These are phyloP conservation scores for Arthromyces matolae DNA, from an alignment of 768 basidiomycete genomes.

Conservation along the genomic window DNA sequence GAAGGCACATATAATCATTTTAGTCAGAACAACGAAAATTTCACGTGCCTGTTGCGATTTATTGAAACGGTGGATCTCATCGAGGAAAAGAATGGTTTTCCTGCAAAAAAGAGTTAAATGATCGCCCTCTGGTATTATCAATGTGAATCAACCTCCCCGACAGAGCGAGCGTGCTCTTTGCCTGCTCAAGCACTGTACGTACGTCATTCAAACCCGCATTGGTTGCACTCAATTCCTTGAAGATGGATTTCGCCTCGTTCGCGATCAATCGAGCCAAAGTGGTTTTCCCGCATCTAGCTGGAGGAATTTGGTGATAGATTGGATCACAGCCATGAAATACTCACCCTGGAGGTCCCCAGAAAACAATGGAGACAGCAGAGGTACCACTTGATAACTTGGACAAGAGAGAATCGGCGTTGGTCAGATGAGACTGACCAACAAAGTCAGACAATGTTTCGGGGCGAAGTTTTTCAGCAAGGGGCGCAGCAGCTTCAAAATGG, in stretches of 20 bases:
- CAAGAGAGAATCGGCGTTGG: constrained; percentile 53
- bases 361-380: constrained; percentile 56
- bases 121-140: background rate
- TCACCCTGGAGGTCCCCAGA: constrained; percentile 77
- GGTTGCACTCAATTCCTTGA: constrained; percentile 80
- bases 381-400: constrained; percentile 47
- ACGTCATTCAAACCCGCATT: constrained; percentile 66
- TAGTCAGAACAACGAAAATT: background rate
- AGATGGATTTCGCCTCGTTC: constrained; percentile 49
- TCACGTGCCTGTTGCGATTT: constrained; percentile 58
- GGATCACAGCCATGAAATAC: constrained; percentile 2
- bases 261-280: constrained; percentile 74
- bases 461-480: constrained; percentile 71
- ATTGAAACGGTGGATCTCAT: constrained; percentile 82
- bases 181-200: constrained; percentile 71
- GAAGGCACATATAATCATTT: background rate
- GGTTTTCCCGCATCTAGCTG: constrained; percentile 62
- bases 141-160: constrained; percentile 50
- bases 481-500: constrained; percentile 31
- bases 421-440: constrained; percentile 68
- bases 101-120: constrained; percentile 30
- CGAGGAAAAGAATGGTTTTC: constrained; percentile 73
- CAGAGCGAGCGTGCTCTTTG: constrained; percentile 58
- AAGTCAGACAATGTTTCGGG: constrained; percentile 63
- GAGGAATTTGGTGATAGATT: background rate